These are phyloP conservation scores for Quercus rubra DNA, from an alignment of 306 rosid species.

Conservation along the genomic window DNA sequence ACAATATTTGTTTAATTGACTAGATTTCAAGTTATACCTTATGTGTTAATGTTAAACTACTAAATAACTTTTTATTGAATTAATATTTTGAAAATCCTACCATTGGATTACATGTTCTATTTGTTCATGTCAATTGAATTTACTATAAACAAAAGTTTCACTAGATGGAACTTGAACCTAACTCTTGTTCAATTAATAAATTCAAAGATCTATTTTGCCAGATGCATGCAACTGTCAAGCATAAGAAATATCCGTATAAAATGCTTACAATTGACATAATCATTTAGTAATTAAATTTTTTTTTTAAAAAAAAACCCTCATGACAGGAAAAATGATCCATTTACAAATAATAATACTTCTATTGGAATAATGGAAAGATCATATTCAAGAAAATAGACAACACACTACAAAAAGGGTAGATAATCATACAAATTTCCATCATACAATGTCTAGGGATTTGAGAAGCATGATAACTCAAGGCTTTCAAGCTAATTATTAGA, in stretches of 20 bases:
- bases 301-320: not conserved
- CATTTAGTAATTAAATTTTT: not conserved
- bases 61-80: too few species aligned
- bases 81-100: too few species aligned
- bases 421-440: not conserved
- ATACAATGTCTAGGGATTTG: not conserved
- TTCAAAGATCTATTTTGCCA: not conserved
- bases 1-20: not conserved
- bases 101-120: too few species aligned
- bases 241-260: not conserved
- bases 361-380: not conserved
- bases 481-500: slow-evolving; percentile 1
- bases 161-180: too few species aligned
- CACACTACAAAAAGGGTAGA: not conserved
- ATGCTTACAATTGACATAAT: not conserved
- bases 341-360: not conserved
- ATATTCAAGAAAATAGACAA: not conserved
- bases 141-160: too few species aligned
- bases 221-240: not conserved
- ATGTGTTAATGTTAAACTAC: too few species aligned
- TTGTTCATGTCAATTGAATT: too few species aligned
- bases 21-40: too few species aligned
- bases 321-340: not conserved
- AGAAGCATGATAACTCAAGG: not conserved
- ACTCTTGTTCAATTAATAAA: not conserved